Evolutionary conservation across 805 yeast genomes (phyloP).

Genomic region (Grigorovia transvaalensis): DNA sequence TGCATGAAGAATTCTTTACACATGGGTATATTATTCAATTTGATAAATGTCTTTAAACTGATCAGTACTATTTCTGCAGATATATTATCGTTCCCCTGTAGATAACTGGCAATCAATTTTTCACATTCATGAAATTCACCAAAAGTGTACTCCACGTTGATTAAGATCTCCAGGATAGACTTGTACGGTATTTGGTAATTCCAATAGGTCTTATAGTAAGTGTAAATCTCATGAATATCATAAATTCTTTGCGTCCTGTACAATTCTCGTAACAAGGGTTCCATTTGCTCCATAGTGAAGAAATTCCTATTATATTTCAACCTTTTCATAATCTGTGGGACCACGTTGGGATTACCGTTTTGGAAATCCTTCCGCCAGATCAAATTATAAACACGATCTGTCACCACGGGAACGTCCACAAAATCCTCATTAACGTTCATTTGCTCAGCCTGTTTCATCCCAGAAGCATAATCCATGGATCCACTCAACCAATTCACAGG

Average conservation of each 20-base stretch:
- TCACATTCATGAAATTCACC: constrained; percentile 18
- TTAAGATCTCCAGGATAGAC: not conserved
- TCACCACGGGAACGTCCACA: constrained; percentile 4
- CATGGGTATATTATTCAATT: constrained; percentile 18
- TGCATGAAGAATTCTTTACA: constrained; percentile 26
- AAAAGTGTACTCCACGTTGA: constrained; percentile 1
- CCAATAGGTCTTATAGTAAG: constrained; percentile 6
- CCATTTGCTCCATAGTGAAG: constrained; percentile 14
- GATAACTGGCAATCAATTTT: constrained; percentile 20
- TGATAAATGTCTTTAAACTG: constrained; percentile 22
- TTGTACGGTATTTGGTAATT: not conserved
- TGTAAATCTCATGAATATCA: constrained; percentile 18
- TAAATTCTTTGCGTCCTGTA: constrained; percentile 5
- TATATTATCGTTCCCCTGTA: constrained; percentile 15
- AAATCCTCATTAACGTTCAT: not conserved
- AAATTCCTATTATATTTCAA: constrained; percentile 4
- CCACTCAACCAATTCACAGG: not conserved
- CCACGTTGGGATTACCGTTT: constrained; percentile 7
- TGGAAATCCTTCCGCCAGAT: constrained; percentile 15
- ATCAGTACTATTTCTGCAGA: constrained; percentile 12
- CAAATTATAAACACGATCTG: constrained; percentile 6
- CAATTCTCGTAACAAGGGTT: constrained; percentile 9
- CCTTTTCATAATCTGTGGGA: constrained; percentile 6
- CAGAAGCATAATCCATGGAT: not conserved
- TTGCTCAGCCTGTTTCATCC: not conserved